phyloP scores from a whole-genome alignment of 2,329 filamentous ascomycete genomes.

The Nothophaeocryptopus gaeumannii region DNA sequence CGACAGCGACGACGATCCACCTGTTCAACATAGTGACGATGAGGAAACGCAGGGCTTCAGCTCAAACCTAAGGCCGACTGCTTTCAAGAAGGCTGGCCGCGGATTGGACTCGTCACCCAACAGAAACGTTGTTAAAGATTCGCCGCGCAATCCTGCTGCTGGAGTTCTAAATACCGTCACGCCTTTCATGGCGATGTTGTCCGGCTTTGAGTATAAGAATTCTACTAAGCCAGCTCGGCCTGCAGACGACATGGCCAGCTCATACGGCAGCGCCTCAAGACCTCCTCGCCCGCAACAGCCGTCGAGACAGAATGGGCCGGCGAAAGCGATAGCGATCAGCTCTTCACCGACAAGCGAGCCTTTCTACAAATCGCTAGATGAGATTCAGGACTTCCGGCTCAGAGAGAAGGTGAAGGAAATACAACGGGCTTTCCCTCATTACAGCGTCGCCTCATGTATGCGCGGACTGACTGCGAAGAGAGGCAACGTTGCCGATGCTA shows the following conservation, averaged over 20 bases:
- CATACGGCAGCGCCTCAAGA: slow-evolving; percentile 36
- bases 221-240: slow-evolving; percentile 1
- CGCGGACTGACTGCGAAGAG: slow-evolving; percentile 51
- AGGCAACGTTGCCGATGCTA: slow-evolving; percentile 56
- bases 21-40: slow-evolving; percentile 30
- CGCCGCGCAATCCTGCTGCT: slow-evolving; percentile 18
- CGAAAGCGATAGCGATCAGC: slow-evolving; percentile 7
- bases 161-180: slow-evolving; percentile 1
- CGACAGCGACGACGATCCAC: slow-evolving; percentile 48
- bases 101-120: slow-evolving; percentile 34
- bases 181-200: slow-evolving; percentile 12
- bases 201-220: not conserved
- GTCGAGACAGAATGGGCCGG: slow-evolving; percentile 12
- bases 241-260: slow-evolving; percentile 43
- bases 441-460: slow-evolving; percentile 48
- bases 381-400: slow-evolving; percentile 51
- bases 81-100: slow-evolving; percentile 48
- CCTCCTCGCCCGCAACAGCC: slow-evolving; percentile 18
- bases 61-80: slow-evolving; percentile 61
- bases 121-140: slow-evolving; percentile 24
- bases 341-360: slow-evolving; percentile 24
- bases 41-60: slow-evolving; percentile 39
- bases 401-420: slow-evolving; percentile 54
- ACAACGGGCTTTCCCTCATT: slow-evolving; percentile 46
- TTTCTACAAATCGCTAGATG: slow-evolving; percentile 45